Conservation (phyloP, 2,329 filamentous ascomycete genomes). For the Leptosphaerulina australis region DNA sequence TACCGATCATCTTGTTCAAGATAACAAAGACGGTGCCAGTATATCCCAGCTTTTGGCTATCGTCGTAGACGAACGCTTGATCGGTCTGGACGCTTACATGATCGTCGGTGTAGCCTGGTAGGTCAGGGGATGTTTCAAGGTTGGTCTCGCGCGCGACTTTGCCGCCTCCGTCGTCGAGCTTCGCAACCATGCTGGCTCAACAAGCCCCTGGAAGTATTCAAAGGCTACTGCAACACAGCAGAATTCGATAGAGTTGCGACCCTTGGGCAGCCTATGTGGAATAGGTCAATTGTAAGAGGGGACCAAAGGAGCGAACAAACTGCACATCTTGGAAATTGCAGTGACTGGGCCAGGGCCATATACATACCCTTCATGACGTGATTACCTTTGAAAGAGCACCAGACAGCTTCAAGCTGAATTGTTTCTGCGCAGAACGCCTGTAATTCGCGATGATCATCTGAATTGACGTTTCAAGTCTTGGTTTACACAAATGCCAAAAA, state of each 20-base stretch:
- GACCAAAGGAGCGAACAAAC: constrained; percentile 14
- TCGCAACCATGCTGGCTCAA: constrained; percentile 26
- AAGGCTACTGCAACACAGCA: background rate
- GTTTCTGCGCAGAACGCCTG: constrained; percentile 8
- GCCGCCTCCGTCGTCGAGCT: constrained; percentile 26
- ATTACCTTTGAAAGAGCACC: constrained; percentile 1
- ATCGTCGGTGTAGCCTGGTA: constrained; percentile 25
- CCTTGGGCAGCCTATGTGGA: background rate
- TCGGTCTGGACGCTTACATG: constrained; percentile 40
- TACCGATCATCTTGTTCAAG: constrained; percentile 42
- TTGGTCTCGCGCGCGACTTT: constrained; percentile 26
- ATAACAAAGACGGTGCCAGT: constrained; percentile 46
- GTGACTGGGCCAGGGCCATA: constrained; percentile 23
- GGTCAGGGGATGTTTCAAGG: constrained; percentile 20
- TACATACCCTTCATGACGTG: constrained; percentile 23
- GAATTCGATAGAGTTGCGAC: constrained; percentile 3
- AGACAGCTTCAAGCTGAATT: background rate
- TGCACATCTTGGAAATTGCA: constrained; percentile 13
- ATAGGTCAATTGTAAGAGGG: background rate
- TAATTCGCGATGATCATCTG: constrained; percentile 36
- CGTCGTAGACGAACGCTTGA: constrained; percentile 40
- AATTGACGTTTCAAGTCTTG: constrained; percentile 34
- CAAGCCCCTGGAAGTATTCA: background rate
- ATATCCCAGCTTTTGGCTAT: constrained; percentile 43
- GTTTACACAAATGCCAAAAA: constrained; percentile 28